Base-by-base conservation (phyloP, 441 rosid genomes). In the Dalechampia spathulata region DNA sequence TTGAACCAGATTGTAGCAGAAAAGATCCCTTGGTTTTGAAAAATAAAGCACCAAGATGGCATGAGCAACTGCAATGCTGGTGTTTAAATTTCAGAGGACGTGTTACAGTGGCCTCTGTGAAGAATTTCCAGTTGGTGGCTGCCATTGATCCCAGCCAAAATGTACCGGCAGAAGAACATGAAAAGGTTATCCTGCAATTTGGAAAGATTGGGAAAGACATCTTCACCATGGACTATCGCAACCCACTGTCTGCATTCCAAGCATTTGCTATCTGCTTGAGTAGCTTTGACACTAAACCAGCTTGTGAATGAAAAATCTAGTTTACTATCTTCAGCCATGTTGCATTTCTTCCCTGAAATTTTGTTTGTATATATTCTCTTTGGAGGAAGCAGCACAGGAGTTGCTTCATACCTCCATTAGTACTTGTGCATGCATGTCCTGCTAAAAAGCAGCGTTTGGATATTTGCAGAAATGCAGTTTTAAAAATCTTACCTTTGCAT, bases 191-290 rank as follows among this genome's bases (percentile, higher is more conserved):
- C 58, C 71, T 91, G 49, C 98, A 88, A 67, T 88, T 91, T 64
- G 98, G 98, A 46, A 91, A 91, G 81, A 91, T 91, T 43, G 98
- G 95, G 26, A 86, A 84, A 78, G 98, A 88, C 65, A 86, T 88
- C 60, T 91, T 91, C 79, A 84, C 98, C 19, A 83, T 91, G 96
- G 98, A 91, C 70, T 91, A 83, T 67, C 78, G 89, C 26, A 87
- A 91, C 27, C 98, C 98, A 15, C 80, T 91, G 55, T 91, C 98
- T 55, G 91, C 96, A 49, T 87, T 91, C 63, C 98, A 91, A 75
- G 98, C 96, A 16, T 91, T 91, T 63, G 86, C 96, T 32, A 79
- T 91, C 67, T 83, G 98, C 80, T 63, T 91, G 78, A 87, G 97
- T 73, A 85, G 97, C 77, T 90, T 90, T 63, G 94, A 86, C 73